Evolutionary conservation across 1,284 basidiomycete species (phyloP).

Genomic region (Testicularia cyperi): DNA sequence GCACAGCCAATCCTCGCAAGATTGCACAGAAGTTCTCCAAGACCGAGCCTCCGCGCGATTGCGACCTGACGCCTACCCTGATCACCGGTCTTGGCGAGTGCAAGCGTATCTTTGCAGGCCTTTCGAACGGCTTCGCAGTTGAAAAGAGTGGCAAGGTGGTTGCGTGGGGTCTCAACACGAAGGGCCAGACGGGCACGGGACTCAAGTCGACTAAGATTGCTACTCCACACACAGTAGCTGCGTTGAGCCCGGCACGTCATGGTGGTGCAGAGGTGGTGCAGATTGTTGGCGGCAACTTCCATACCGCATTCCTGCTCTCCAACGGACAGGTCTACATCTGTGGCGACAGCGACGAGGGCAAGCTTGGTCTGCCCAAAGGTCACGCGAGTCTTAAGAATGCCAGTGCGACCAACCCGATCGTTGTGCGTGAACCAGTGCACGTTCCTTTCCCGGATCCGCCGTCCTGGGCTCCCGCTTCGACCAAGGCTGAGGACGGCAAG

Average conservation of each 20-base stretch:
- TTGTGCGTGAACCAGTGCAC: slow-evolving; percentile 45
- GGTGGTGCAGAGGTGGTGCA: slow-evolving; percentile 62
- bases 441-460: slow-evolving; percentile 61
- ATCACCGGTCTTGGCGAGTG: slow-evolving; percentile 72
- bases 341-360: slow-evolving; percentile 53
- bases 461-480: slow-evolving; percentile 46
- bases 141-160: slow-evolving; percentile 78
- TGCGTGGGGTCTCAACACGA: slow-evolving; percentile 87
- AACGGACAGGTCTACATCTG: slow-evolving; percentile 72
- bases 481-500: slow-evolving; percentile 56
- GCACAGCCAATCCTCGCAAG: slow-evolving; percentile 68
- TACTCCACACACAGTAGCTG: slow-evolving; percentile 70
- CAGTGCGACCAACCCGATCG: slow-evolving; percentile 21
- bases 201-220: slow-evolving; percentile 66
- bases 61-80: slow-evolving; percentile 78
- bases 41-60: slow-evolving; percentile 70
- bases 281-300: slow-evolving; percentile 77
- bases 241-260: slow-evolving; percentile 71
- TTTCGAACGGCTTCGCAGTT: slow-evolving; percentile 85
- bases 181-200: slow-evolving; percentile 69
- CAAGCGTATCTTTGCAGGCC: slow-evolving; percentile 75
- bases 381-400: slow-evolving; percentile 32
- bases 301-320: slow-evolving; percentile 81
- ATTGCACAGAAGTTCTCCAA: slow-evolving; percentile 39
- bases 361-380: slow-evolving; percentile 40